phyloP scores from a whole-genome alignment of 2,329 filamentous ascomycete genomes.

The Xylariaceae sp. region DNA sequence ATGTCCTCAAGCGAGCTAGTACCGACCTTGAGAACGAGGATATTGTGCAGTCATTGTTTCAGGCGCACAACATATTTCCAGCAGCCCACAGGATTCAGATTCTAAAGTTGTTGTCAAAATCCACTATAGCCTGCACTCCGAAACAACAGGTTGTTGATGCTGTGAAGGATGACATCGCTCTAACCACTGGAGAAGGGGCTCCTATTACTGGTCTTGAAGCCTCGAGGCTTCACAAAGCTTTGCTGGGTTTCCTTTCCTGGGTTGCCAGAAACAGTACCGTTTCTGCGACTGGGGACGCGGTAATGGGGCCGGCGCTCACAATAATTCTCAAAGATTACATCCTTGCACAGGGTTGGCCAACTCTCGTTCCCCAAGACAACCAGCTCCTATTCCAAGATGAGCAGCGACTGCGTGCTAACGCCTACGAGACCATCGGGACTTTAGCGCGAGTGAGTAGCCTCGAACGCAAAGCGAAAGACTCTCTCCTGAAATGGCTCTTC shows the following conservation, averaged over 20 bases:
- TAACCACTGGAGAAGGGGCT: conserved; percentile 29
- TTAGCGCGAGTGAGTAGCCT: conserved; percentile 62
- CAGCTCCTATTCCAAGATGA: conserved; percentile 49
- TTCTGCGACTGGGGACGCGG: conserved; percentile 49
- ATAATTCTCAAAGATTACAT: conserved; percentile 67
- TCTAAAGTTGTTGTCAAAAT: conserved; percentile 70
- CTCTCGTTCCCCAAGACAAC: conserved; percentile 43
- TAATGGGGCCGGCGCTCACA: conserved; percentile 65
- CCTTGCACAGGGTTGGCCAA: conserved; percentile 77
- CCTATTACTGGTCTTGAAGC: conserved; percentile 62
- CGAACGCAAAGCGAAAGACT: conserved; percentile 48
- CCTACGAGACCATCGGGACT: conserved; percentile 86
- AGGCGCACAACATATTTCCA: conserved; percentile 67
- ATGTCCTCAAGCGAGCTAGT: conserved; percentile 75
- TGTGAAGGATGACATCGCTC: conserved; percentile 61
- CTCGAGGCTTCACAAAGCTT: conserved; percentile 71
- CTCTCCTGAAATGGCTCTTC: conserved; percentile 71
- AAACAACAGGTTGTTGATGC: conserved; percentile 62
- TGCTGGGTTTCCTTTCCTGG: conserved; percentile 85
- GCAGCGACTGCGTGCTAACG: conserved; percentile 66
- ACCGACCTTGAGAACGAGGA: conserved; percentile 65
- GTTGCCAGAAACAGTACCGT: conserved; percentile 67
- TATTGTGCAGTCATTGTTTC: conserved; percentile 62
- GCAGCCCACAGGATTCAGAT: conserved; percentile 72
- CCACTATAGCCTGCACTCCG: conserved; percentile 65